Evolutionary conservation across 768 basidiomycete species (phyloP), one percentile per base, ranked within the genome.

Genomic region (Leccinellum rugosiceps): DNA sequence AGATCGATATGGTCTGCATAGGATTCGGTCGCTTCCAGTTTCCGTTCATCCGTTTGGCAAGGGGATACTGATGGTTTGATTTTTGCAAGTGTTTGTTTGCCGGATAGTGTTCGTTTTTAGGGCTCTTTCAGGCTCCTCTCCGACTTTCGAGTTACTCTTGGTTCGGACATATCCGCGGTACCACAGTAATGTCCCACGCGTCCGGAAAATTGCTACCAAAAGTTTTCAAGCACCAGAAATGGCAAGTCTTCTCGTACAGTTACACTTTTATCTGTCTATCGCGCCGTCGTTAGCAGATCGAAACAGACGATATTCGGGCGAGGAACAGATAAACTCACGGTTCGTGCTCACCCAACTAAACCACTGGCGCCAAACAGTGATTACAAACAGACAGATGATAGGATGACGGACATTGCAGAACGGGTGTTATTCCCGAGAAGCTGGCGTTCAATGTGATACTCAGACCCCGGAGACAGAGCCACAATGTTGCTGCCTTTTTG

Each of bases 31-130:
- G 51, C 55, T 48, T 63, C 62, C 25, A 57, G 58, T 26, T 71
- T 71, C 46, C 71, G 66, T 61, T 77, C 74, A 15, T 61, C 69
- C 51, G 72, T 73, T 25, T 57, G 52, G 26, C 68, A 30, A 30
- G 10, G 58, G 51, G 59, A 48, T 32, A 57, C 30, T 30, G 57
- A 15, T 13, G 43, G 9, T 35, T 56, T 34, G 56, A 4, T 35
- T 44, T 57, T 55, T 21, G 52, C 7, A 5, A 32, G 41, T 38
- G 53, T 41, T 43, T 34, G 62, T 21, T 57, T 45, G n/a, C 49
- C 48, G 41, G 51, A 19, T 7, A 31, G 13, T 2, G 13, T 28
- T 11, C 10, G 25, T 26, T 58, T 70, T 6, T 21, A 61, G 60
- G 1, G 68, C 63, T 46, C 70, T 56, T 71, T 71, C 52, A 58